Evolutionary conservation across 2,329 filamentous ascomycete genomes (phyloP).

Genomic region (Xylariaceae sp.): DNA sequence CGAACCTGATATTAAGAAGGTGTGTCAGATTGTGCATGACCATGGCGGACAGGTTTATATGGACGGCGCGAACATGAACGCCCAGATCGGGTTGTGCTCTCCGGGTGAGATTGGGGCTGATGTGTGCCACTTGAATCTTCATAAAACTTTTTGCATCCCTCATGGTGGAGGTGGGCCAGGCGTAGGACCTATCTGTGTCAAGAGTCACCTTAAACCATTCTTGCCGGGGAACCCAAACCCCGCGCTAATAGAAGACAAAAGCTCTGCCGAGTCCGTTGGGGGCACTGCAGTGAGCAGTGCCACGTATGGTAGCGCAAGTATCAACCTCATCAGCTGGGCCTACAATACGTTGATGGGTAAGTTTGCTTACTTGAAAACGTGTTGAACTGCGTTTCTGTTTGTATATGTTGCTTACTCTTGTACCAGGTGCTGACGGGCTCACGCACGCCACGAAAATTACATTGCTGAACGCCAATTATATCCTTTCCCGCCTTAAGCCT

Average conservation of each 20-base stretch:
- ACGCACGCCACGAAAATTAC: slow-evolving; percentile 91
- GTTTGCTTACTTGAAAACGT: too few relatives aligned
- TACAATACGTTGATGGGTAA: slow-evolving; percentile 94
- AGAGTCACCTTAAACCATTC: slow-evolving; percentile 76
- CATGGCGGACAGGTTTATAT: slow-evolving; percentile 96
- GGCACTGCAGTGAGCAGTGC: slow-evolving; percentile 76
- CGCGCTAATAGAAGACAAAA: not conserved
- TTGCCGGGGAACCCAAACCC: slow-evolving; percentile 64
- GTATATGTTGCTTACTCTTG: slow-evolving; percentile 22
- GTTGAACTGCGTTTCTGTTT: not conserved
- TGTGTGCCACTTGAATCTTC: slow-evolving; percentile 94
- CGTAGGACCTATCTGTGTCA: slow-evolving; percentile 92
- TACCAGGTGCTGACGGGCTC: slow-evolving; percentile 68
- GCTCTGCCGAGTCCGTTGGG: slow-evolving; percentile 35
- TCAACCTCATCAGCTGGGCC: slow-evolving; percentile 91
- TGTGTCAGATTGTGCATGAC: slow-evolving; percentile 83
- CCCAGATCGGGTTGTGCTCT: slow-evolving; percentile 93
- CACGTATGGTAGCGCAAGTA: slow-evolving; percentile 85
- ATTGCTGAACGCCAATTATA: slow-evolving; percentile 96
- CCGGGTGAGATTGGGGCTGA: slow-evolving; percentile 95
- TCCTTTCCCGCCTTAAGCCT: slow-evolving; percentile 82
- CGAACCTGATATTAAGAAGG: slow-evolving; percentile 85
- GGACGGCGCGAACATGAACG: slow-evolving; percentile 99
- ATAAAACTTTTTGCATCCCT: slow-evolving; percentile 99
- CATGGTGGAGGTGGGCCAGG: slow-evolving; percentile 94